phyloP scores from a whole-genome alignment of 2,329 filamentous ascomycete genomes.

The Dactylellina parvicollis region DNA sequence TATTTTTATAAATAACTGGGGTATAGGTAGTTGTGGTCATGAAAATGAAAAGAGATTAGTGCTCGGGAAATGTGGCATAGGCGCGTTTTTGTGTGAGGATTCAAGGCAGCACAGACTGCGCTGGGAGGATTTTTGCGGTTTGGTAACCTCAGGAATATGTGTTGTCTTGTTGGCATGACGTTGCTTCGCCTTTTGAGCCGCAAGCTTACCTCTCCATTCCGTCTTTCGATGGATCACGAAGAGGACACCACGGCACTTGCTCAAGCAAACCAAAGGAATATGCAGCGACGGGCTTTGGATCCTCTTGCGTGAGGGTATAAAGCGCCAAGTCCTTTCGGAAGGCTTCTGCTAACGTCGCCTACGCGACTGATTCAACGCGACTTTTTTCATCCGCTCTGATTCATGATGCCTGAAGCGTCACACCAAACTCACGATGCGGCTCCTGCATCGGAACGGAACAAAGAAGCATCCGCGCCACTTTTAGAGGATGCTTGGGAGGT shows the following conservation, averaged over 20 bases:
- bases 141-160: too few relatives aligned
- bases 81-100: too few relatives aligned
- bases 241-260: conserved; percentile 3
- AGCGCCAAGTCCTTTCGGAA: background rate
- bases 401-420: conserved; percentile 25
- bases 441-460: conserved; percentile 9
- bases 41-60: too few relatives aligned
- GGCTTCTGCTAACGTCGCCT: background rate
- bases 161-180: background rate
- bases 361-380: conserved; percentile 10
- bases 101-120: too few relatives aligned
- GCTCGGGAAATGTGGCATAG: too few relatives aligned
- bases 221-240: background rate
- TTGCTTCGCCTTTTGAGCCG: background rate
- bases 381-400: too few relatives aligned
- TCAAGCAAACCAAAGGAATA: background rate
- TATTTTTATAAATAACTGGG: too few relatives aligned
- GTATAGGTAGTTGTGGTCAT: too few relatives aligned
- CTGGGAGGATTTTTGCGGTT: too few relatives aligned
- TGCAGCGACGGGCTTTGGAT: background rate
- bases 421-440: conserved; percentile 2
- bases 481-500: conserved; percentile 48
- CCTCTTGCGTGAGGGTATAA: background rate
- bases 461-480: conserved; percentile 6
- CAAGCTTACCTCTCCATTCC: background rate